Conservation (phyloP, 345 rosid species). For the Ceriops decandra region DNA sequence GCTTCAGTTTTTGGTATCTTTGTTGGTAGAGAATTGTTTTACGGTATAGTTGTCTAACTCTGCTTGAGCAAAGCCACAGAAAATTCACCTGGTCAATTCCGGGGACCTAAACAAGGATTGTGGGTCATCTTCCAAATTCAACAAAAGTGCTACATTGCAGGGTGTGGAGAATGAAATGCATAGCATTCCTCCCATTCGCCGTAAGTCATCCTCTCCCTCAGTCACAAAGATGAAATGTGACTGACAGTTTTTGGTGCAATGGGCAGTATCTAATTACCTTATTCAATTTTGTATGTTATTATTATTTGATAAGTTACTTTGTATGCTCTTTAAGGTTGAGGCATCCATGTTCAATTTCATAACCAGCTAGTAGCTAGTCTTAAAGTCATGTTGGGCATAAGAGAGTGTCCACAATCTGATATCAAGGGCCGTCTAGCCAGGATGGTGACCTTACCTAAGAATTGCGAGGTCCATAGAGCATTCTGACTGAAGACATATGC, state of each 20-base stretch:
- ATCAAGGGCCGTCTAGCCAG: neutral
- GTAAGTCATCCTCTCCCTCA: slow-evolving; percentile 35
- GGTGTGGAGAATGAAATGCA: slow-evolving; percentile 53
- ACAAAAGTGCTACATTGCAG: slow-evolving; percentile 41
- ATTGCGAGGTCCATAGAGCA: slow-evolving; percentile 1
- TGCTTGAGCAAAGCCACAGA: slow-evolving; percentile 45
- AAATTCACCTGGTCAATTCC: slow-evolving; percentile 34
- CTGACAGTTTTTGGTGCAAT: too few species aligned
- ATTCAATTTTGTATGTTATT: too few species aligned
- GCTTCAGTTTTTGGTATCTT: too few species aligned
- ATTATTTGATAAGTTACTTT: too few species aligned
- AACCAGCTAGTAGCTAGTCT: too few species aligned
- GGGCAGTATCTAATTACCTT: too few species aligned
- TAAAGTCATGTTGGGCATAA: neutral
- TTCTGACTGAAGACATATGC: neutral
- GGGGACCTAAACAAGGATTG: slow-evolving; percentile 48
- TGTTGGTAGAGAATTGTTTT: neutral
- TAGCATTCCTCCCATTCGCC: slow-evolving; percentile 72
- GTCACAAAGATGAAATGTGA: too few species aligned
- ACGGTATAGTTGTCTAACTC: slow-evolving; percentile 1
- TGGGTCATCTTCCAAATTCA: slow-evolving; percentile 63
- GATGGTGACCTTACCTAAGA: slow-evolving; percentile 8
- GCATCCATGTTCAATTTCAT: too few species aligned
- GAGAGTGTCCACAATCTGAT: neutral
- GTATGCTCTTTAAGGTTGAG: too few species aligned